phyloP scores from a whole-genome alignment of 305 asterid species.

The Fraxinus paxiana region DNA sequence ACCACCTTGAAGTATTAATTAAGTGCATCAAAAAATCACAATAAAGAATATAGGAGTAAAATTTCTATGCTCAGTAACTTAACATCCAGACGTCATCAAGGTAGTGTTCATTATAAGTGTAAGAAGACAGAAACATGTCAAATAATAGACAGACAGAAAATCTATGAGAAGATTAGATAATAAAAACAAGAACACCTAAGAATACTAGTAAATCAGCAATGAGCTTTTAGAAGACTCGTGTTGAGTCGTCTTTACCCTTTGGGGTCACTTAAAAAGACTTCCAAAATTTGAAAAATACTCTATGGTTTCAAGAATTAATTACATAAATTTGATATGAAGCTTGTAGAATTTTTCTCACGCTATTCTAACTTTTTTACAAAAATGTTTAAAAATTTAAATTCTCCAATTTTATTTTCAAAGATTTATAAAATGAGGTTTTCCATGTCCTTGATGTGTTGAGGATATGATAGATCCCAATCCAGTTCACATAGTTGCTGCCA shows the following conservation, averaged over 20 bases:
- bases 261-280: not conserved
- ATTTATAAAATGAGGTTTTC: not conserved
- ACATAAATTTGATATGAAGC: not conserved
- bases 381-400: not conserved
- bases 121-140: not conserved
- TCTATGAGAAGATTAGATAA: not conserved
- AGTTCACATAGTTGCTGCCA: not conserved
- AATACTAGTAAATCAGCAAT: not conserved
- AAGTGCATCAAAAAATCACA: constrained; percentile 2
- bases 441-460: not conserved
- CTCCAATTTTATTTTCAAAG: not conserved
- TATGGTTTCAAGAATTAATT: not conserved
- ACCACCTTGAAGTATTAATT: not conserved
- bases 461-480: not conserved
- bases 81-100: not conserved
- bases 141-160: not conserved
- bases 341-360: not conserved
- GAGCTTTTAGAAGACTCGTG: not conserved
- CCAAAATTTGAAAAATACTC: not conserved
- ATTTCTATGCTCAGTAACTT: not conserved
- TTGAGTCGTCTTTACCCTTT: not conserved
- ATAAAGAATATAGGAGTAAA: constrained; percentile 1
- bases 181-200: not conserved
- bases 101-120: not conserved
- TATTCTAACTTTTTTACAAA: not conserved